Conservation (phyloP, 2,329 filamentous ascomycete species). For the Neofusicoccum sp. region DNA sequence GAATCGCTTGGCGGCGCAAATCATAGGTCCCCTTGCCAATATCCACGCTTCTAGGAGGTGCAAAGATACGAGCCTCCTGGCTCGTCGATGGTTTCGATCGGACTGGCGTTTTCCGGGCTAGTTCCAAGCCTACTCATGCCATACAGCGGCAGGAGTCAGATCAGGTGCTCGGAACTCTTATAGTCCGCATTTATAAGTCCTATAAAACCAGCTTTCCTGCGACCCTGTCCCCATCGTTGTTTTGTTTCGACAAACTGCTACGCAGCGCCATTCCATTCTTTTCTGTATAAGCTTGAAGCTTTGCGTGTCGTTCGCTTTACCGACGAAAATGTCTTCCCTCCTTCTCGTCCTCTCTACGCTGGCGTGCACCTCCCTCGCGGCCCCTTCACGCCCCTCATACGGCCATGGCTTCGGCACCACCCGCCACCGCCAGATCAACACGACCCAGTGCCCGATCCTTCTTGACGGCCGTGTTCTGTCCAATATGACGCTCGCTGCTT, state of each 20-base stretch:
- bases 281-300: conserved; percentile 10
- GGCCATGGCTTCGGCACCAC: neutral
- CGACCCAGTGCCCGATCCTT: conserved; percentile 29
- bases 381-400: neutral
- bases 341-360: conserved; percentile 8
- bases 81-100: neutral
- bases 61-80: neutral
- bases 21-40: neutral
- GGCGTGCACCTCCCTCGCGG: conserved; percentile 1
- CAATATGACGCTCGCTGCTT: conserved; percentile 24
- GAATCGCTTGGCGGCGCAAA: neutral
- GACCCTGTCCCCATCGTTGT: neutral
- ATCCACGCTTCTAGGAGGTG: neutral
- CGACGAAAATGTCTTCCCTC: conserved; percentile 3
- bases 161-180: neutral
- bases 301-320: neutral
- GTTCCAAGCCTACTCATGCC: neutral
- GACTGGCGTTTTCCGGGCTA: neutral
- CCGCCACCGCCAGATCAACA: conserved; percentile 3
- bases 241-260: conserved; percentile 5
- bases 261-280: neutral
- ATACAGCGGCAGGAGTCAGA: neutral
- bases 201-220: neutral
- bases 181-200: too few species aligned
- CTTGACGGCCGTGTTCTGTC: conserved; percentile 29